A percentile compares a stretch with the other conserved stretches of the same genome.
Conservation (phyloP, 139 green algal species). For the Tetratostichococcus sp. region DNA sequence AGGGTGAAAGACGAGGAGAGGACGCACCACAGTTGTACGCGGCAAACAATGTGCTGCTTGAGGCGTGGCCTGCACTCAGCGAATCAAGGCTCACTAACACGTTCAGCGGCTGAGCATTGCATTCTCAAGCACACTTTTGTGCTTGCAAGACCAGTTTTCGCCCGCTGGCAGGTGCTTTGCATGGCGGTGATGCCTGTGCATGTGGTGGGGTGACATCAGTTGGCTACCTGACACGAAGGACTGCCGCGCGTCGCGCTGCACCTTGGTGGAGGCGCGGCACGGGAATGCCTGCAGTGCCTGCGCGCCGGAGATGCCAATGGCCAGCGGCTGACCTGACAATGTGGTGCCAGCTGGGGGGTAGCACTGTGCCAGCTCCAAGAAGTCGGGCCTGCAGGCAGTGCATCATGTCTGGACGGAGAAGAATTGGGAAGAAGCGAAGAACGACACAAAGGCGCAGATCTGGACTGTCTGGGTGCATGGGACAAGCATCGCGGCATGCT, state of each 20-base stretch:
- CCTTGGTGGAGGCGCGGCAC: not conserved
- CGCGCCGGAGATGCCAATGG: not conserved
- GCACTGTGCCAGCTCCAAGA: not conserved
- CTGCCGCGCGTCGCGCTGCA: not conserved
- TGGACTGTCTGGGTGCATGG: too few species aligned
- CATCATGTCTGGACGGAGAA: too few species aligned
- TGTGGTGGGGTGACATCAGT: too few species aligned
- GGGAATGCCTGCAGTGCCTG: not conserved
- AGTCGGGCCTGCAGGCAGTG: not conserved
- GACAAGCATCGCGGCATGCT: too few species aligned
- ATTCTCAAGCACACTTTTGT: too few species aligned
- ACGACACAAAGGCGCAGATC: too few species aligned
- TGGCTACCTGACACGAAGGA: not conserved
- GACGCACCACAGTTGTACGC: slow-evolving; percentile 13
- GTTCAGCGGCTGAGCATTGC: too few species aligned
- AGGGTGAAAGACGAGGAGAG: too few species aligned
- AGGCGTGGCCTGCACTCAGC: slow-evolving; percentile 17
- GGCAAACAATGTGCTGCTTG: slow-evolving; percentile 14
- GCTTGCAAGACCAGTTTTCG: too few species aligned
- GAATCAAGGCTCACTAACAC: not conserved
- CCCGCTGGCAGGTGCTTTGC: too few species aligned
- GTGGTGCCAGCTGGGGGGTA: not conserved
- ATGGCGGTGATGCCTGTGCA: too few species aligned
- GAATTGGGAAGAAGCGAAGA: too few species aligned
- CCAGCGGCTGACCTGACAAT: not conserved